phyloP scores from a whole-genome alignment of 192 early-diverging fungal genomes.

The Spizellomyces sp. region DNA sequence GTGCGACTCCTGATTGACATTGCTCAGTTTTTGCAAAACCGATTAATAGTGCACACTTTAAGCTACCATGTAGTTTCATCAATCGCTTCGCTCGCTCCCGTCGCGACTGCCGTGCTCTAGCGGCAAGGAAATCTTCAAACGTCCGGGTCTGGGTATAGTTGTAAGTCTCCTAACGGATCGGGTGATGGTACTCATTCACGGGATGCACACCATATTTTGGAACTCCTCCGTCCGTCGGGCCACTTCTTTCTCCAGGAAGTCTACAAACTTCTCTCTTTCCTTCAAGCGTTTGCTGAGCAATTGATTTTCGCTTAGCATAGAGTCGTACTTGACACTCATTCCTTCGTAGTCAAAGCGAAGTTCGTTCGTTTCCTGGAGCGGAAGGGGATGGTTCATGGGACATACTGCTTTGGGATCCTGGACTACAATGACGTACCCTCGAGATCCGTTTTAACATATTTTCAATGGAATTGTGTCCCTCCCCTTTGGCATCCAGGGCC shows the following conservation, averaged over 20 bases:
- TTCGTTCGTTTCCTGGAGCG: constrained; percentile 48
- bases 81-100: constrained; percentile 49
- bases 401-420: not conserved
- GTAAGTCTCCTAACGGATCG: not conserved
- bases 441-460: constrained; percentile 65
- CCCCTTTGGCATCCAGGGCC: constrained; percentile 60
- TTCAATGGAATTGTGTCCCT: constrained; percentile 62
- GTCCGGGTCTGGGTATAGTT: constrained; percentile 47
- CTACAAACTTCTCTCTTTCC: constrained; percentile 55
- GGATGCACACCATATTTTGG: constrained; percentile 44
- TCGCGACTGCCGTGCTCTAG: constrained; percentile 45
- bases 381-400: not conserved
- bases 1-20: constrained; percentile 2
- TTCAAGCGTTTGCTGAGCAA: constrained; percentile 45
- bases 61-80: constrained; percentile 38
- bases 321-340: constrained; percentile 50
- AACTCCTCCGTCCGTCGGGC: constrained; percentile 53
- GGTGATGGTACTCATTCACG: not conserved
- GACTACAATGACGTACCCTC: constrained; percentile 24
- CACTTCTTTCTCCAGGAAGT: constrained; percentile 60
- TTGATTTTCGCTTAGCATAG: constrained; percentile 43
- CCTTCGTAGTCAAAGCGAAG: constrained; percentile 54
- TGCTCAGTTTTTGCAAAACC: not conserved
- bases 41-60: not conserved
- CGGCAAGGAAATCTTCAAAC: constrained; percentile 60